These are phyloP conservation scores for sorghum (Sorghum bicolor) DNA, from an alignment of 176 grass and related monocot genomes.

Conservation along the genomic window DNA sequence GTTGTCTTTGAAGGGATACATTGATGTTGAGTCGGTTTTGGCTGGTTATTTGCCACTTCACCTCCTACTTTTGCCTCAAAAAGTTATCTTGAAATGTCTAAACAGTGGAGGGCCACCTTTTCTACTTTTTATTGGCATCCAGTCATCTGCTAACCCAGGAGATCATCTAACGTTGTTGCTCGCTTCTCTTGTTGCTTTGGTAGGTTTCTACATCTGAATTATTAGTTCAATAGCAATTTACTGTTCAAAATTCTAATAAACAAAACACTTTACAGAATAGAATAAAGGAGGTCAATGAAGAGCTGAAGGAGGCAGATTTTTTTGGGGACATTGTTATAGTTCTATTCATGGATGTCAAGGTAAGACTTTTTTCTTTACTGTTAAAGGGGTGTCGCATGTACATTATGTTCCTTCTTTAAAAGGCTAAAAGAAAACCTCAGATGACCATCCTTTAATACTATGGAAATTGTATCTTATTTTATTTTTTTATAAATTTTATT, in stretches of 20 bases:
- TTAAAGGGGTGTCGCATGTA: no score
- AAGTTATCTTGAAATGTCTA: conserved; percentile 35
- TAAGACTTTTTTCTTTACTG: no score
- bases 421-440: no score
- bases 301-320: conserved; percentile 4
- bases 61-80: conserved; percentile 32
- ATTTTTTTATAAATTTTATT: no score
- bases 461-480: no score
- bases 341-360: no score
- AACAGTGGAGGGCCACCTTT: conserved; percentile 32
- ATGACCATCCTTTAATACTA: no score
- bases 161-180: conserved; percentile 29
- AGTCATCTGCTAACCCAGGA: no score
- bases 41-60: conserved; percentile 24
- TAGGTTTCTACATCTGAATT: neutral
- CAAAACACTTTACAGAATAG: neutral
- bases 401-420: no score
- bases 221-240: neutral
- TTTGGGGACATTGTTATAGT: no score
- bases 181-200: conserved; percentile 47
- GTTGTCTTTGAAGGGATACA: conserved; percentile 36
- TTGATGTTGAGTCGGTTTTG: conserved; percentile 27
- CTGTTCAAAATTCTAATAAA: neutral
- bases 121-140: conserved; percentile 32
- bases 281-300: conserved; percentile 30